Evolutionary conservation across 345 rosid genomes (phyloP).

Genomic region (Diplotaxis tenuifolia): DNA sequence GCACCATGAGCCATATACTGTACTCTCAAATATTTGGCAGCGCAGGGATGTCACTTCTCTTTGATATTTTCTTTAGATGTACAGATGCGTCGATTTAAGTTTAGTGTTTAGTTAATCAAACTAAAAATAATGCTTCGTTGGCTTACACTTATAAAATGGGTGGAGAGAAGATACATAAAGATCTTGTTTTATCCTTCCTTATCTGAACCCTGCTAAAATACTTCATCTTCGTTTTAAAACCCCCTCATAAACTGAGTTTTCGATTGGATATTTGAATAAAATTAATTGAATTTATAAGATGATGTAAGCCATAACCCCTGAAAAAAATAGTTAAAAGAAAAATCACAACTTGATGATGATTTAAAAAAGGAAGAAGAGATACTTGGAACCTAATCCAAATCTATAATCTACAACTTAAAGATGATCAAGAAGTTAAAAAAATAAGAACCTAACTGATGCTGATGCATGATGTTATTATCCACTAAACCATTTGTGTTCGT

Average conservation of each 20-base stretch:
- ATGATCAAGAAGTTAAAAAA: slow-evolving; percentile 19
- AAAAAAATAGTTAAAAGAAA: no score
- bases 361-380: neutral
- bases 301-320: slow-evolving; percentile 20
- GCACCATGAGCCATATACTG: neutral
- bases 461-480: slow-evolving; percentile 34
- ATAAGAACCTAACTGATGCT: slow-evolving; percentile 36
- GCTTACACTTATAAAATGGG: slow-evolving; percentile 16
- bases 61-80: neutral
- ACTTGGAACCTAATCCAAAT: slow-evolving; percentile 33
- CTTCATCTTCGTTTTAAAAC: neutral
- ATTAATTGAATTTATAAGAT: neutral
- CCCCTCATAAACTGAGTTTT: neutral
- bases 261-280: neutral
- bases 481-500: slow-evolving; percentile 24
- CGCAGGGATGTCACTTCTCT: neutral
- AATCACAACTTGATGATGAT: slow-evolving; percentile 12
- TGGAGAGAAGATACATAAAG: slow-evolving; percentile 32
- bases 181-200: slow-evolving; percentile 20
- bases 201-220: slow-evolving; percentile 17
- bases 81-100: neutral
- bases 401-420: slow-evolving; percentile 16
- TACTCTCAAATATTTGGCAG: neutral
- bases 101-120: neutral
- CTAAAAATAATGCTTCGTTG: slow-evolving; percentile 17